Conservation (phyloP, 2,329 filamentous ascomycete species). For the Ophiostoma piceae region DNA sequence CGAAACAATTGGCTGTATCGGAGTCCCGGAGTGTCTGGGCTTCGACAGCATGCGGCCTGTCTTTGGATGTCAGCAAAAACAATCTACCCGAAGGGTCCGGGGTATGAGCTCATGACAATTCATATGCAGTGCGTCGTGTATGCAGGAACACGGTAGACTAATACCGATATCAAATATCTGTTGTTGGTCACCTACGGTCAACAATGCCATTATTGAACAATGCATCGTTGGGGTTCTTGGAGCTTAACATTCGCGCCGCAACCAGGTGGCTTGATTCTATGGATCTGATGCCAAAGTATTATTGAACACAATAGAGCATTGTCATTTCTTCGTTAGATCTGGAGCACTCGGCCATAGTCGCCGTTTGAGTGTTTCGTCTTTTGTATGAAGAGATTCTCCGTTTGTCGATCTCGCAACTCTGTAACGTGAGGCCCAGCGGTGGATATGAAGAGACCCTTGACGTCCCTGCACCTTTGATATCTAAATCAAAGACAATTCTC, state of each 20-base stretch:
- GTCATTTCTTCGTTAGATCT: no score
- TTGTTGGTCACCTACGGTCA: neutral
- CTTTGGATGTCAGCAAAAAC: neutral
- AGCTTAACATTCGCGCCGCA: no score
- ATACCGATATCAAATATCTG: neutral
- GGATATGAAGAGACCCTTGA: neutral
- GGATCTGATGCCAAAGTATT: no score
- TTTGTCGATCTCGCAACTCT: slow-evolving; percentile 20
- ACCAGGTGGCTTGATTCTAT: no score
- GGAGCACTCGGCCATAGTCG: no score
- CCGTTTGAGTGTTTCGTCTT: neutral
- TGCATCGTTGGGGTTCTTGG: no score
- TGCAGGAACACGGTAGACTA: neutral
- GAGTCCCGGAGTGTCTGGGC: neutral
- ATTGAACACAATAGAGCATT: no score
- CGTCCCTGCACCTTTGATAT: neutral
- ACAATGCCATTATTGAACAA: neutral
- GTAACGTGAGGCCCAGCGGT: slow-evolving; percentile 9
- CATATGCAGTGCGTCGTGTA: neutral
- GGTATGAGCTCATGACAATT: neutral
- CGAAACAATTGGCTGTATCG: neutral
- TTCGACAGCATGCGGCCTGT: neutral
- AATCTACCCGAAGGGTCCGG: no score
- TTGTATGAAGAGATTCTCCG: neutral
- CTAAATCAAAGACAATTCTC: neutral